phyloP scores from a whole-genome alignment of 73 alveolate species.

The Paramecium octaurelia region DNA sequence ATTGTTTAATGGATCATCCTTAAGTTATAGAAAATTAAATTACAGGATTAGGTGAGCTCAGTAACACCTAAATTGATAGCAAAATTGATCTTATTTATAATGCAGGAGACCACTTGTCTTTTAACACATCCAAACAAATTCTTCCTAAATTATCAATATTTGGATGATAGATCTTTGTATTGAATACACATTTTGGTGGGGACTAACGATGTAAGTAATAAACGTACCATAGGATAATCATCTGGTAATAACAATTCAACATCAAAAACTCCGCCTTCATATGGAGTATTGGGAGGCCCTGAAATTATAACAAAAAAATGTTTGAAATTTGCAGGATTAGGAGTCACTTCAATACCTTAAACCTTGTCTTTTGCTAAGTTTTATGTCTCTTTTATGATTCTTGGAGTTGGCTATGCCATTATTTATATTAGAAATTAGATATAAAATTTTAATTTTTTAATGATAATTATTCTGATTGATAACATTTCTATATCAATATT shows the following conservation, averaged over 20 bases:
- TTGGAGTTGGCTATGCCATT: conserved; percentile 64
- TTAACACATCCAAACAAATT: conserved; percentile 89
- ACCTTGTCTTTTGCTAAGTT: not conserved
- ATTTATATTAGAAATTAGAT: not conserved
- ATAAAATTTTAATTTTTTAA: not conserved
- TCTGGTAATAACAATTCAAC: conserved; percentile 84
- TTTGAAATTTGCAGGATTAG: conserved; percentile 41
- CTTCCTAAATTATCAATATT: conserved; percentile 91
- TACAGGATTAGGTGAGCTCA: conserved; percentile 84
- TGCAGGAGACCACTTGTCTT: conserved; percentile 96
- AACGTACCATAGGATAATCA: conserved; percentile 85
- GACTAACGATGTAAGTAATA: not conserved
- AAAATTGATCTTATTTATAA: conserved; percentile 87
- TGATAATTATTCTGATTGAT: not conserved
- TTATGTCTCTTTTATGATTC: conserved; percentile 51
- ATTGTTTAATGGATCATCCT: conserved; percentile 90
- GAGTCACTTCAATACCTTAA: conserved; percentile 58
- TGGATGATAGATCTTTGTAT: conserved; percentile 94
- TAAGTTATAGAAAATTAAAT: not conserved
- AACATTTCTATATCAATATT: not conserved
- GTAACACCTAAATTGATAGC: conserved; percentile 81
- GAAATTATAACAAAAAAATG: conserved; percentile 52
- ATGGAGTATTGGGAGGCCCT: conserved; percentile 61
- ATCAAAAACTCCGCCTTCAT: conserved; percentile 86
- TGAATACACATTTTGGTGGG: conserved; percentile 91